Percentiles rank a stretch among this genome's conserved stretches.
Conservation (phyloP, 495 filamentous ascomycete species). For the Neurospora discreta region DNA sequence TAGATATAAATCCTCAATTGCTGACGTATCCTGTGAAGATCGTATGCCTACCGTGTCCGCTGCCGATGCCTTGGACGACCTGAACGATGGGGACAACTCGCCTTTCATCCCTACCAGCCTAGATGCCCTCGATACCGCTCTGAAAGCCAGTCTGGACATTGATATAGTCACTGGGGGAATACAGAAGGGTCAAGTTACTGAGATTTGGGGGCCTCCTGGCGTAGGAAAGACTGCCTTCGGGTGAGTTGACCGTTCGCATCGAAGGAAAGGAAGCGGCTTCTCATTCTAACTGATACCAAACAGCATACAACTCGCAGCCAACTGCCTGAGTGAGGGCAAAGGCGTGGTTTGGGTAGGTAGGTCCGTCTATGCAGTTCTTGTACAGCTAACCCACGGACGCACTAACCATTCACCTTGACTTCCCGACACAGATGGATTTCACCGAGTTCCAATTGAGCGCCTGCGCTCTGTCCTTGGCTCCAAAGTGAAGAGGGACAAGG, state of each 20-base stretch:
- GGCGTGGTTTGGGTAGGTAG: constrained; percentile 85
- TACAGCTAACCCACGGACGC: constrained; percentile 2
- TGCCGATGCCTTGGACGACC: constrained; percentile 65
- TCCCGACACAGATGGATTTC: constrained; percentile 21
- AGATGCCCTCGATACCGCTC: constrained; percentile 40
- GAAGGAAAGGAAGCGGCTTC: not conserved
- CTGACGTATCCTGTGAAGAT: constrained; percentile 35
- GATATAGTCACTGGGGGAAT: constrained; percentile 39
- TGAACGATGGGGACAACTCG: constrained; percentile 29
- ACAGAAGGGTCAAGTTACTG: constrained; percentile 66
- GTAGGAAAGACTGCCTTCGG: constrained; percentile 77
- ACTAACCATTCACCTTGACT: constrained; percentile 2
- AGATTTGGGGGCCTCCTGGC: constrained; percentile 83
- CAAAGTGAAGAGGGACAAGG: not conserved
- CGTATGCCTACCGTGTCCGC: constrained; percentile 82
- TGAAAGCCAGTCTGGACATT: constrained; percentile 14
- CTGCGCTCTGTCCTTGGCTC: constrained; percentile 10
- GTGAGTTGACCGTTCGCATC: constrained; percentile 30
- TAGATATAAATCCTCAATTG: not conserved
- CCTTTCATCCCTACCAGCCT: constrained; percentile 59
- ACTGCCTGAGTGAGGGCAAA: constrained; percentile 47
- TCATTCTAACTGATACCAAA: not conserved
- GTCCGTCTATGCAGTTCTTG: constrained; percentile 37
- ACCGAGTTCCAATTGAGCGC: constrained; percentile 18
- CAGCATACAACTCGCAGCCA: constrained; percentile 60